Evolutionary conservation across 116 monocot genomes (phyloP).

Genomic region (Posidonia oceanica): DNA sequence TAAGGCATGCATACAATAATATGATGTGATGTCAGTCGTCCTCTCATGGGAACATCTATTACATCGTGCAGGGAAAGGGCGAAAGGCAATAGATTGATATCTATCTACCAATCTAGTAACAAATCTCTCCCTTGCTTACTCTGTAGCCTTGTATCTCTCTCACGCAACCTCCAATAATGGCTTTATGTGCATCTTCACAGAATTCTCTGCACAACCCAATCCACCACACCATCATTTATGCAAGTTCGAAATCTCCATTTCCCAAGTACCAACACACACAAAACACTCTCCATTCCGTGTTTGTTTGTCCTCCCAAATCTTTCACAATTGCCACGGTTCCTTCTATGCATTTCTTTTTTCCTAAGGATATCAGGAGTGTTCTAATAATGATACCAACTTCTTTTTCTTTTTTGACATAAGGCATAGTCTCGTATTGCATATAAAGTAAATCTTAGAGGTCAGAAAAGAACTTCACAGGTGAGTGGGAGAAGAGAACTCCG

Average conservation of each 20-base stretch:
- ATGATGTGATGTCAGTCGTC: constrained; percentile 3
- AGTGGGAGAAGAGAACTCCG: too few relatives aligned
- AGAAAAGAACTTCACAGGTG: too few relatives aligned
- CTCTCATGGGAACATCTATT: not conserved
- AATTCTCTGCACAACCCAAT: too few relatives aligned
- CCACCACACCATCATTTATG: not conserved
- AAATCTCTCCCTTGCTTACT: not conserved
- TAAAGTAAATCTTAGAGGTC: too few relatives aligned
- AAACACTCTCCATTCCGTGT: not conserved
- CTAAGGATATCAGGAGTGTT: not conserved
- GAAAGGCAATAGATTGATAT: not conserved
- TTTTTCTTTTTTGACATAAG: not conserved
- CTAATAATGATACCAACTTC: not conserved
- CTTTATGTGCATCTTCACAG: too few relatives aligned
- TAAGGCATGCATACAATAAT: not conserved
- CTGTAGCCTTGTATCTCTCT: not conserved
- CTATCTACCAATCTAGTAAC: constrained; percentile 1
- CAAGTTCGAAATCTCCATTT: not conserved
- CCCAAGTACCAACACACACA: not conserved
- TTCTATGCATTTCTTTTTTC: not conserved
- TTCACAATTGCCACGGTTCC: not conserved
- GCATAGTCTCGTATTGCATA: too few relatives aligned
- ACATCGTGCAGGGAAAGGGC: not conserved
- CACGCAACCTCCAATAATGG: constrained; percentile 2
- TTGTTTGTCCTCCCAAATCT: not conserved